phyloP scores from a whole-genome alignment of 2,329 filamentous ascomycete genomes.

The Ceratocystis harringtonii region DNA sequence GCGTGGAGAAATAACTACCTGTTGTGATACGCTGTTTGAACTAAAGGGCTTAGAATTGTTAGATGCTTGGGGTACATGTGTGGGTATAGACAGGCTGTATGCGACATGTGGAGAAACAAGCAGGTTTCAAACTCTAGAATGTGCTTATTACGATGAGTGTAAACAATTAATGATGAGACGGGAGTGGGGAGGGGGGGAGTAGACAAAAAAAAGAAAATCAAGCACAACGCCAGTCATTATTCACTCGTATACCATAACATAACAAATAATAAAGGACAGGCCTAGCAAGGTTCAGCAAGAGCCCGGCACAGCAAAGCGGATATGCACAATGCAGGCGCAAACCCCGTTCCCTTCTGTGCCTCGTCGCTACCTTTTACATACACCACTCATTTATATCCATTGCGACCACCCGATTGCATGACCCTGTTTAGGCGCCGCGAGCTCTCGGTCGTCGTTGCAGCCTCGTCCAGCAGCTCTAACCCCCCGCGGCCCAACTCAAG shows the following conservation, averaged over 20 bases:
- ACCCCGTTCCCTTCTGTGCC: neutral
- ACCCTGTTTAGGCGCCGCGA: neutral
- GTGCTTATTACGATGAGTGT: too few species aligned
- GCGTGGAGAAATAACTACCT: too few species aligned
- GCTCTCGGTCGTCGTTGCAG: neutral
- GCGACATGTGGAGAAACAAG: too few species aligned
- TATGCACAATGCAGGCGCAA: neutral
- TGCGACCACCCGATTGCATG: neutral
- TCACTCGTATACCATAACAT: neutral
- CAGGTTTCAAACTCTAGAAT: too few species aligned
- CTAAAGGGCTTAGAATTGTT: too few species aligned
- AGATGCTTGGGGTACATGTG: too few species aligned
- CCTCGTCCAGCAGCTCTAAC: neutral
- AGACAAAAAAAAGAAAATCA: neutral
- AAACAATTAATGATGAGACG: too few species aligned
- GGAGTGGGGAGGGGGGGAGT: neutral
- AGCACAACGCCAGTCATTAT: neutral
- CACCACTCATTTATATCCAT: neutral
- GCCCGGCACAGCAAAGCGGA: neutral
- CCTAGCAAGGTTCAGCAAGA: neutral
- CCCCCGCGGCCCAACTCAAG: slow-evolving; percentile 34
- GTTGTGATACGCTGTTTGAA: too few species aligned
- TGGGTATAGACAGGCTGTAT: too few species aligned
- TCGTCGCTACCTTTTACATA: neutral
- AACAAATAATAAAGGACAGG: neutral